Conservation (phyloP, 176 grass and related monocot genomes). For the Zoysia japonica region DNA sequence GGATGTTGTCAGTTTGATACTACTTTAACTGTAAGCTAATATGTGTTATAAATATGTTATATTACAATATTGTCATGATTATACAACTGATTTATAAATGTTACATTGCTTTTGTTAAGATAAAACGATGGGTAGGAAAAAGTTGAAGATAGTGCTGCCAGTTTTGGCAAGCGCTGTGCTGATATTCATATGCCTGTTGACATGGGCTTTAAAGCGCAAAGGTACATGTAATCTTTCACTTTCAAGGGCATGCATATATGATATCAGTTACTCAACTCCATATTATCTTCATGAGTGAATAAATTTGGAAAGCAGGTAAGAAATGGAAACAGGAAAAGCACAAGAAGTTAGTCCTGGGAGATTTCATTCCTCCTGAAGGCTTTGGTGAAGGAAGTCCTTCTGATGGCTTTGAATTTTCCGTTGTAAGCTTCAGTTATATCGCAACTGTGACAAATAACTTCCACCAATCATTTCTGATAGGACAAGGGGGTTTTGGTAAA, state of each 20-base stretch:
- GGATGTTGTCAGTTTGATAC: background rate
- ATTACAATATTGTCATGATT: background rate
- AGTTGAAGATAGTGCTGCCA: background rate
- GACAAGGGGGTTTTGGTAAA: too few species aligned
- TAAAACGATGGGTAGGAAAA: background rate
- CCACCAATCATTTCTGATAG: background rate
- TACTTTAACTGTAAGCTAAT: background rate
- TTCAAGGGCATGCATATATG: background rate
- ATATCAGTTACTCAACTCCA: background rate
- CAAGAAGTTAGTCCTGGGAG: constrained; percentile 1
- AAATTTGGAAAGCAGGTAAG: background rate
- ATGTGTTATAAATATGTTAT: background rate
- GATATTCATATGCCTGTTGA: background rate
- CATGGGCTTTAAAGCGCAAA: background rate
- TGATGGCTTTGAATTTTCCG: constrained; percentile 21
- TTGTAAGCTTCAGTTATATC: constrained; percentile 40
- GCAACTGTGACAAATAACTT: constrained; percentile 39
- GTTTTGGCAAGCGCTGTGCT: background rate
- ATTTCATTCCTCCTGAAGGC: constrained; percentile 16
- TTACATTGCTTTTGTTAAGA: background rate
- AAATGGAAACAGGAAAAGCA: background rate
- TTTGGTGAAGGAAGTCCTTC: background rate
- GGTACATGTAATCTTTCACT: background rate
- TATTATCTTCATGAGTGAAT: background rate
- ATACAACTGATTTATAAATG: background rate